phyloP scores from a whole-genome alignment of 352 stramenopile species.

The Thalassiosira hispida region DNA sequence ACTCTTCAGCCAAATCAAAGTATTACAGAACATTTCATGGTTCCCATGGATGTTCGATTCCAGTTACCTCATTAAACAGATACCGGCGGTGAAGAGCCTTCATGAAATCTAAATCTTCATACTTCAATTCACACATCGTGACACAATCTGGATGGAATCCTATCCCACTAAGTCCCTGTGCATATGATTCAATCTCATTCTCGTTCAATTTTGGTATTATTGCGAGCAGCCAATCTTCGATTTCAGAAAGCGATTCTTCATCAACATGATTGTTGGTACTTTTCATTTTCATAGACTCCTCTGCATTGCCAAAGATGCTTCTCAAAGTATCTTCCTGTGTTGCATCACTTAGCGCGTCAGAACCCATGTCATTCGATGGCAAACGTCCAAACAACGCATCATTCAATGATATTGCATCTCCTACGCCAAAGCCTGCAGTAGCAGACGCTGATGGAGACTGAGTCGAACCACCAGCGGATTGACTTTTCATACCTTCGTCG shows the following conservation, averaged over 20 bases:
- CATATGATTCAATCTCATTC: constrained; percentile 26
- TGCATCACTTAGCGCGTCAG: neutral
- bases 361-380: neutral
- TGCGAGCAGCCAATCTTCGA: constrained; percentile 27
- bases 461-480: too few relatives aligned
- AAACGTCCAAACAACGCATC: constrained; percentile 15
- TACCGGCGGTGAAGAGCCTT: constrained; percentile 44
- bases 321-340: neutral
- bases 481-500: too few relatives aligned
- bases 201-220: constrained; percentile 35
- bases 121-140: constrained; percentile 31
- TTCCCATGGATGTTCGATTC: constrained; percentile 41
- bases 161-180: constrained; percentile 17
- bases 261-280: constrained; percentile 9
- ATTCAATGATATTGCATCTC: neutral
- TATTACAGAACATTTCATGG: neutral
- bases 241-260: constrained; percentile 4
- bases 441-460: too few relatives aligned
- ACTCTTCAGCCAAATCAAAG: too few relatives aligned
- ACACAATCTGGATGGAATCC: constrained; percentile 46
- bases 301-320: neutral
- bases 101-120: constrained; percentile 52
- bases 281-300: neutral
- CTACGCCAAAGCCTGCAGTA: neutral
- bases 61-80: constrained; percentile 45